Percentiles rank a stretch among this genome's conserved stretches.
phyloP scores from a whole-genome alignment of 192 early-diverging fungal genomes.

The Entomortierella beljakovae region DNA sequence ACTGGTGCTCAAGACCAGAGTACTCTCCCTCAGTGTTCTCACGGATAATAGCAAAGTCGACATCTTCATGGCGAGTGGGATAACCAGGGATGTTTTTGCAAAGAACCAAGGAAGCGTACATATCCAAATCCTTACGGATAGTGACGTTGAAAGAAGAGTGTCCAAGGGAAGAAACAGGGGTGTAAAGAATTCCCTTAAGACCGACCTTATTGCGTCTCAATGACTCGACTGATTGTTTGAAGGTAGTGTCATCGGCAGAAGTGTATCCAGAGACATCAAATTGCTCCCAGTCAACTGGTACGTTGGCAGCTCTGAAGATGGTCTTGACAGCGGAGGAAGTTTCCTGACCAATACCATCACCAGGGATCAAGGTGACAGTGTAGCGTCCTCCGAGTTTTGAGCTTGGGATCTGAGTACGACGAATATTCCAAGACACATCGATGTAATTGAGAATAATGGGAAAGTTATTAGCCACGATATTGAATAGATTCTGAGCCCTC shows the following conservation, averaged over 20 bases:
- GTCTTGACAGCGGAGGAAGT: conserved; percentile 90
- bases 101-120: conserved; percentile 94
- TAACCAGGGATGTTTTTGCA: conserved; percentile 91
- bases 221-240: conserved; percentile 93
- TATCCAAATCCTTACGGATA: conserved; percentile 97
- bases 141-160: conserved; percentile 97
- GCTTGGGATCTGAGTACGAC: conserved; percentile 47
- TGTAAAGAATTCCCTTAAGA: conserved; percentile 93
- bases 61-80: conserved; percentile 87
- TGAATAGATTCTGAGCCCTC: neutral
- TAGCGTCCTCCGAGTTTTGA: conserved; percentile 91
- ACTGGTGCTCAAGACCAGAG: conserved; percentile 98
- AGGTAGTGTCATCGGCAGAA: conserved; percentile 79
- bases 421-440: neutral
- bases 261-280: conserved; percentile 95
- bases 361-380: conserved; percentile 97
- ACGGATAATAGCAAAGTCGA: conserved; percentile 98
- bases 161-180: conserved; percentile 84
- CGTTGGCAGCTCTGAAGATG: conserved; percentile 91
- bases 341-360: conserved; percentile 97
- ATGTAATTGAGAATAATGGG: too few relatives aligned
- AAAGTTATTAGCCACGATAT: neutral
- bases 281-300: conserved; percentile 97
- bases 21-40: conserved; percentile 99
- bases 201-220: conserved; percentile 97